Percentiles rank a stretch among this genome's conserved stretches.
Evolutionary conservation across 1,284 basidiomycete species (phyloP).

Genomic region (Tilletia horrida): DNA sequence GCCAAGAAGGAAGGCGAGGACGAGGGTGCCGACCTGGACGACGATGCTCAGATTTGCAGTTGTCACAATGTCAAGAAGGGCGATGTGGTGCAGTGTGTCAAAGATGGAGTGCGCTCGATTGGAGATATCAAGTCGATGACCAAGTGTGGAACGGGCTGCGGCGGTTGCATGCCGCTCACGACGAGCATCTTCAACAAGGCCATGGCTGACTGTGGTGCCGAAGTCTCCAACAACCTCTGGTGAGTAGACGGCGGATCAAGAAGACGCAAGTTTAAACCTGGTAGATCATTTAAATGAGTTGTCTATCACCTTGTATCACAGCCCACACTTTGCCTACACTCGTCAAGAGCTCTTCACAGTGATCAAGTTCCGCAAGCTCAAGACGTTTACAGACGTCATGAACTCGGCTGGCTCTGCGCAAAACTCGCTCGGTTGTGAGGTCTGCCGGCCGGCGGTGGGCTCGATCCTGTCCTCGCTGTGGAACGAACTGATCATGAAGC

Average conservation of each 20-base stretch:
- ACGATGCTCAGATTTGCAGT: constrained; percentile 69
- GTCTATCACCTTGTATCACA: neutral
- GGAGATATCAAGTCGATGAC: constrained; percentile 67
- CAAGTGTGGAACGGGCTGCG: constrained; percentile 70
- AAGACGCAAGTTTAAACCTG: no score
- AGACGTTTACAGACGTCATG: constrained; percentile 64
- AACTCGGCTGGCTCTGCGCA: constrained; percentile 60
- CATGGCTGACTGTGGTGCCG: constrained; percentile 68
- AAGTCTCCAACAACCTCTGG: constrained; percentile 66
- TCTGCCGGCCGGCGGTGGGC: constrained; percentile 70
- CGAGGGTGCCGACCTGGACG: constrained; percentile 67
- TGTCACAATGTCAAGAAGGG: constrained; percentile 72
- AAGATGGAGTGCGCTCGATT: constrained; percentile 61
- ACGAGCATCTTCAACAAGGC: constrained; percentile 65
- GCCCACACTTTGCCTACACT: constrained; percentile 66
- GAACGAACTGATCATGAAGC: constrained; percentile 69
- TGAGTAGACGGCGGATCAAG: constrained; percentile 1
- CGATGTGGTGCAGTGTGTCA: constrained; percentile 62
- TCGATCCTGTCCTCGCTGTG: constrained; percentile 68
- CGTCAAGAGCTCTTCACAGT: constrained; percentile 69
- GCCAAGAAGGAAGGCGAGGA: constrained; percentile 61
- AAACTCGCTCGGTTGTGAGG: constrained; percentile 67
- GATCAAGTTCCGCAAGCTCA: constrained; percentile 67
- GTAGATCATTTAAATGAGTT: no score
- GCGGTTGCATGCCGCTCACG: constrained; percentile 67